Conservation (phyloP, 805 yeast genomes). For the Komagataella pastoris region DNA sequence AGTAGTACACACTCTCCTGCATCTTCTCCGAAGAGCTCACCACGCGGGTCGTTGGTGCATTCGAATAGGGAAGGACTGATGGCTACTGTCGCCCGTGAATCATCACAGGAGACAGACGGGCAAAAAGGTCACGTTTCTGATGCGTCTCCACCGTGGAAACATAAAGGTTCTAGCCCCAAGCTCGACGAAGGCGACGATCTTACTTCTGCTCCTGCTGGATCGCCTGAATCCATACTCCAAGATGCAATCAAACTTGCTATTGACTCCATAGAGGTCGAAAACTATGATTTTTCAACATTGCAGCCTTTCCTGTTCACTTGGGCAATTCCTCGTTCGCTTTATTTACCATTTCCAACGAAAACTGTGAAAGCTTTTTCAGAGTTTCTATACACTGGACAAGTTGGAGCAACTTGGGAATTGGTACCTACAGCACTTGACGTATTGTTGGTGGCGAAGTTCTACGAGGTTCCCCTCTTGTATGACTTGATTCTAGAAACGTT, state of each 20-base stretch:
- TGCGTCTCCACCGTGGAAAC: neutral
- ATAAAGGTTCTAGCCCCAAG: neutral
- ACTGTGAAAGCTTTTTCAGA: constrained; percentile 58
- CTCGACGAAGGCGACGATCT: neutral
- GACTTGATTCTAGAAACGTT: constrained; percentile 57
- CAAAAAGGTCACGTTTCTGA: neutral
- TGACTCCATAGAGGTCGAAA: neutral
- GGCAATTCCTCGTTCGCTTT: constrained; percentile 48
- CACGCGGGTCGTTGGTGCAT: neutral
- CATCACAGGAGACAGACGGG: neutral
- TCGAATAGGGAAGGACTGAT: neutral
- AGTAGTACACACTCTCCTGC: neutral
- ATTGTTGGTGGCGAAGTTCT: constrained; percentile 47
- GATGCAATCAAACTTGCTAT: constrained; percentile 3
- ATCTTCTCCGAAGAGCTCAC: neutral
- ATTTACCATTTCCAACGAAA: constrained; percentile 50
- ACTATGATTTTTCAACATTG: neutral
- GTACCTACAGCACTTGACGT: constrained; percentile 58
- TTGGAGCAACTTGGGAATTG: constrained; percentile 63
- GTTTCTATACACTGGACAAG: constrained; percentile 67
- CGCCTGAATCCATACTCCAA: neutral
- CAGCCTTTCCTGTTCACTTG: neutral
- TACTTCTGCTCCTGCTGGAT: constrained; percentile 3
- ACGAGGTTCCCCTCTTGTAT: constrained; percentile 56
- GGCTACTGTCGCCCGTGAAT: neutral